Base-by-base conservation (phyloP, 2,329 filamentous ascomycete genomes). In the Kalaharituber pfeilii region DNA sequence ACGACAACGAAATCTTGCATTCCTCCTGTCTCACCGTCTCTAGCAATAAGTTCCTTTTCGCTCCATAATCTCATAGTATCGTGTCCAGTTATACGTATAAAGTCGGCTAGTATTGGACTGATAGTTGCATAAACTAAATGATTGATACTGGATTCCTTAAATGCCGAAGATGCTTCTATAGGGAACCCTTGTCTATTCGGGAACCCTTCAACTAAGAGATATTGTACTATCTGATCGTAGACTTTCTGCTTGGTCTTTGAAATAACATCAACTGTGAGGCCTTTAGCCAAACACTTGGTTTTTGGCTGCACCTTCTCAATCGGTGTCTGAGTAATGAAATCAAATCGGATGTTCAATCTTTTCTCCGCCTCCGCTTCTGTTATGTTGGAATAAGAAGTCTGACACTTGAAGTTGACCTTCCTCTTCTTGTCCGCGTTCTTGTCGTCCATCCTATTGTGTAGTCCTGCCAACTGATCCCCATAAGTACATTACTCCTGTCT, bases 1-100 rank as follows among this genome's bases (percentile, higher is more conserved):
- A 55, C 11, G 1, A 57, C n/a, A 49, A 55, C 57, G 54, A 57
- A 55, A 56, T 54, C 57, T 54, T 57, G 49, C n/a, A 25, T 44
- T 7, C 54, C 54, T 1, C 56, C 50, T 25, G 54, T 54, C 55
- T 56, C 18, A 53, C 5, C 5, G 44, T 58, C 57, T 24, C 22
- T 33, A 30, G 50, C 55, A 27, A 50, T 15, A 53, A 59, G 52
- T 25, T 59, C 57, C 51, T 57, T 59, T 20, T 57, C 55, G 28
- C 45, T 51, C 7, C 5, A 6, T 27, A 53, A 45, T 42, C 26
- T 33, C 6, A 22, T 24, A 45, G 9, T 53, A 36, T 25, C 30
- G 8, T 52, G 36, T 29, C 42, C 36, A 1, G 53, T 59, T 26
- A 6, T 47, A 26, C 6, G 27, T 53, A 9, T 57, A 28, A 58